Base-by-base conservation (phyloP, 129 eudicot species). In the Chrysanthemum lavandulifolium region DNA sequence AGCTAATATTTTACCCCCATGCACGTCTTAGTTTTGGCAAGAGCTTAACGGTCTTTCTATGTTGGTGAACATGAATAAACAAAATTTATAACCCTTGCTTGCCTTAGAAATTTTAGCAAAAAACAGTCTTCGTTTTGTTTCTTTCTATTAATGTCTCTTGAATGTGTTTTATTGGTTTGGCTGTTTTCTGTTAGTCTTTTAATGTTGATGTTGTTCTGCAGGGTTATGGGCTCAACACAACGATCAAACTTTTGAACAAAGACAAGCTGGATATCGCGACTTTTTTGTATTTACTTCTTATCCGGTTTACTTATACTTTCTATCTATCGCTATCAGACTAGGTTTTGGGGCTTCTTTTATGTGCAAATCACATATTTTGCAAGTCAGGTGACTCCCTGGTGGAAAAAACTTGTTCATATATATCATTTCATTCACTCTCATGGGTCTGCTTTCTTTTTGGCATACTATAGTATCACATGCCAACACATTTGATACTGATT, bases 341-440 rank as follows among this genome's bases (percentile, higher is more conserved):
- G 80, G 52, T 48, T 70, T 70, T 77, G 12, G 49, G 76, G 66
- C 21, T 71, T 71, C 53, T 18, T 25, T 63, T 33, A 51, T 21
- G 45, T 64, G 71, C 61, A 69, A 77, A 13, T 52, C 49, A 51
- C 49, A 33, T 18, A 60, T 60, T 68, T 68, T 76, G 75, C 55
- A 50, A 50, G 65, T 77, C 75, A 68, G 52, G 65, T 61, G 18
- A 61, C 33, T 21, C 23, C 23, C 31, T 15, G 70, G 65, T 78
- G 21, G 48, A 54, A 71, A 78, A 67, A 61, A 78, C 33, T 71
- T 62, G 81, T 71, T 63, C 81, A 62, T 78, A 36, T 21, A 21
- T 69, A 33, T 61, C 48, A 77, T 76, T 31, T 63, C 11, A 57
- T 56, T 49, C 27, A 59, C 63, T 6, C 59, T 68, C 27, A 18